phyloP scores from a whole-genome alignment of 2,329 filamentous ascomycete species.

The Elsinoe australis region DNA sequence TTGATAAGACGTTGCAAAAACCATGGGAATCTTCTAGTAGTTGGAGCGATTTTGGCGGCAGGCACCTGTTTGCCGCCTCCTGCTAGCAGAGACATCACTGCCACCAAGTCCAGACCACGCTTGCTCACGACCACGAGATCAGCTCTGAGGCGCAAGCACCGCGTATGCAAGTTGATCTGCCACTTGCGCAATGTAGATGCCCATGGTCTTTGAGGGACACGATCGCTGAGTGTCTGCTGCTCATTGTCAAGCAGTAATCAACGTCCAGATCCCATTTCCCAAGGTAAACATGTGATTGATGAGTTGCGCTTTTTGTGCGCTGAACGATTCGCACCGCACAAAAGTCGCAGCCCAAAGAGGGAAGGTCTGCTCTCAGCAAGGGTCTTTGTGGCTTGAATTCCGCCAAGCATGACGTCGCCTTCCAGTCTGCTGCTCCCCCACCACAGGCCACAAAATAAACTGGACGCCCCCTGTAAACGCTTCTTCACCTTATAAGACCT shows the following conservation, averaged over 20 bases:
- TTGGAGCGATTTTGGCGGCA: not conserved
- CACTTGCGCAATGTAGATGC: slow-evolving; percentile 4
- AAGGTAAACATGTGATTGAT: slow-evolving; percentile 5
- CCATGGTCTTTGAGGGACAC: too few relatives aligned
- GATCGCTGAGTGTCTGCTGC: too few relatives aligned
- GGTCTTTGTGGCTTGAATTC: slow-evolving; percentile 14
- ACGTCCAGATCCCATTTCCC: too few relatives aligned
- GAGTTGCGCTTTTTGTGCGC: slow-evolving; percentile 12
- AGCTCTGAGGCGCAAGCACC: slow-evolving; percentile 11
- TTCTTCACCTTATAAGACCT: not conserved
- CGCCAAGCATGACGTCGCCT: not conserved
- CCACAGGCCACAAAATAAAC: not conserved
- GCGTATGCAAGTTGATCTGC: not conserved
- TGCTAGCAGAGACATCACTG: too few relatives aligned
- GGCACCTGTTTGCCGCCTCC: not conserved
- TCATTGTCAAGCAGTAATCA: too few relatives aligned
- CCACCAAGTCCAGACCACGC: slow-evolving; percentile 1
- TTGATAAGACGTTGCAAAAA: too few relatives aligned
- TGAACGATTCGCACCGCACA: slow-evolving; percentile 8
- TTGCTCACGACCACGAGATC: slow-evolving; percentile 1
- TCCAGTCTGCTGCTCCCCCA: not conserved
- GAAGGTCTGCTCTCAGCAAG: not conserved
- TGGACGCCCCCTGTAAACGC: not conserved
- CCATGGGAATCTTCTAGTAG: not conserved
- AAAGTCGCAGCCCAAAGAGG: slow-evolving; percentile 1